Percentiles rank a stretch among this genome's conserved stretches.
Conservation (phyloP, 2,329 filamentous ascomycete genomes). For the Boeremia exigua region DNA sequence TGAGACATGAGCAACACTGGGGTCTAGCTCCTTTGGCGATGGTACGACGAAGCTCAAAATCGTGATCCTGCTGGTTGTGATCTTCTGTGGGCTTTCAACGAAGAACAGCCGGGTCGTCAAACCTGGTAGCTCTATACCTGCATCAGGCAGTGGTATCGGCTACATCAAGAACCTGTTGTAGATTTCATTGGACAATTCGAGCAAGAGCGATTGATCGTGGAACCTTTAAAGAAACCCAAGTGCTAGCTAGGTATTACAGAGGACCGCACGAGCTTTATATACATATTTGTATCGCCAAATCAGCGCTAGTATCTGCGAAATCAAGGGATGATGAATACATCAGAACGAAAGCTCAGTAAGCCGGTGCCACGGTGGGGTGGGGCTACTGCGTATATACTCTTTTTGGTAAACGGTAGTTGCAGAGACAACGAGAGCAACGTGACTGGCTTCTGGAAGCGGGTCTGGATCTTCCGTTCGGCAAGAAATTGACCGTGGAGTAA, state of each 20-base stretch:
- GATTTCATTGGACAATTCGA: too few relatives aligned
- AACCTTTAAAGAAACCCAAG: neutral
- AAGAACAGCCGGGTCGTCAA: neutral
- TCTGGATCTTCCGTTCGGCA: neutral
- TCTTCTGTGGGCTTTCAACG: neutral
- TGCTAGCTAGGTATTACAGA: neutral
- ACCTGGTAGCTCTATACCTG: too few relatives aligned
- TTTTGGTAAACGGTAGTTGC: neutral
- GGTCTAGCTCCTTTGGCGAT: neutral
- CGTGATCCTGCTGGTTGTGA: neutral
- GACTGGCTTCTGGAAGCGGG: neutral
- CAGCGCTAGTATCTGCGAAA: neutral
- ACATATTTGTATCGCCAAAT: neutral
- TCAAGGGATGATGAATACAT: neutral
- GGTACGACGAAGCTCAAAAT: neutral
- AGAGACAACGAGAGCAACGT: neutral
- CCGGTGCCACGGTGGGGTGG: neutral
- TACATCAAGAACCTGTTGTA: too few relatives aligned
- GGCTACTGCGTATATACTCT: neutral
- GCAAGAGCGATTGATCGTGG: neutral
- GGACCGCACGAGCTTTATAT: neutral
- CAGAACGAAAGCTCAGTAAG: slow-evolving; percentile 1
- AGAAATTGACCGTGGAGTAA: neutral
- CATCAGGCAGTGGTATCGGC: too few relatives aligned
- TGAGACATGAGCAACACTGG: neutral